phyloP scores from a whole-genome alignment of 345 rosid genomes.

The Salix brachista region DNA sequence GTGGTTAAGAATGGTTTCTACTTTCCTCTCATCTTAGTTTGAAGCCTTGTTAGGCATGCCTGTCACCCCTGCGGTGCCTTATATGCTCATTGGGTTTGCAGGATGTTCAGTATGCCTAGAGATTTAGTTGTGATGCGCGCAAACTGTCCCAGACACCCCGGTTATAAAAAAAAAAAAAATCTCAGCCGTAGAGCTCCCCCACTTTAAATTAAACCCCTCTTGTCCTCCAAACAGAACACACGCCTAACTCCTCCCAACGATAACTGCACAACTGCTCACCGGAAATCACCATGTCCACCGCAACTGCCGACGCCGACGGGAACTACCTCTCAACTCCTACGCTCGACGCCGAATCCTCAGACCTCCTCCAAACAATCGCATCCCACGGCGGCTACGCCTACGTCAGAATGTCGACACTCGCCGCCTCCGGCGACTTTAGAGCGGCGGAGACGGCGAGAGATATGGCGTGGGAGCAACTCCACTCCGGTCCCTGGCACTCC shows the following conservation, averaged over 20 bases:
- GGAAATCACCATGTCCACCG: slow-evolving; percentile 17
- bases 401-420: slow-evolving; percentile 64
- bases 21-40: no score
- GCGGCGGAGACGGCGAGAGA: slow-evolving; percentile 96
- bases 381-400: slow-evolving; percentile 84
- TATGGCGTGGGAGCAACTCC: slow-evolving; percentile 99
- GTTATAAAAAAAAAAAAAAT: no score
- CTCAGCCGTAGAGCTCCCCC: no score
- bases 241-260: background rate
- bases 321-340: slow-evolving; percentile 52
- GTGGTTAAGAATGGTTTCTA: no score
- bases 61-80: no score
- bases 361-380: slow-evolving; percentile 59
- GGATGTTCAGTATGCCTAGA: no score
- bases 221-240: background rate
- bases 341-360: slow-evolving; percentile 55
- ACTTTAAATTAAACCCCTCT: no score
- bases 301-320: slow-evolving; percentile 20
- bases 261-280: background rate
- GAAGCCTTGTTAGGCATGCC: no score
- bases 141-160: no score
- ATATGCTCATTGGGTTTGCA: no score
- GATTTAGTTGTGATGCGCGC: no score
- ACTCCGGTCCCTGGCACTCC: slow-evolving; percentile 96
- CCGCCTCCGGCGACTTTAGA: slow-evolving; percentile 65